Base-by-base conservation (phyloP, 352 stramenopile genomes). In the Phytophthora pini region DNA sequence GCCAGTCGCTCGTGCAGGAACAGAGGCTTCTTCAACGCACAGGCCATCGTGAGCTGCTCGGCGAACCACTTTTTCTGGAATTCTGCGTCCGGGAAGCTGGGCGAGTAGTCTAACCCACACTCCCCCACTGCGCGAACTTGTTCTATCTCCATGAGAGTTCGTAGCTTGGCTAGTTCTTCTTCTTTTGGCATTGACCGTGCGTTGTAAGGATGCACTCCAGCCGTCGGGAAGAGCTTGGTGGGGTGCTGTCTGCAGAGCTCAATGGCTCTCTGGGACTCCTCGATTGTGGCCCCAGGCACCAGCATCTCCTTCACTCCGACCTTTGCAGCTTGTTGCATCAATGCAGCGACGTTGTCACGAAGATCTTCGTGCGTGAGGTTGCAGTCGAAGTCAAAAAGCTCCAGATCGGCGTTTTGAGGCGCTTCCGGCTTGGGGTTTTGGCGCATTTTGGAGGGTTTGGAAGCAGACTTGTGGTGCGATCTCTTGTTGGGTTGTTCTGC, bases 1-100 rank as follows among this genome's bases (percentile, higher is more conserved):
- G 91, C 92, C 29, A 89, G 73, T 13, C 87, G 80, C 58, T 94
- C 83, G 60, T 96, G 88, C 26, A 96, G 75, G 54, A 96, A 96
- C 4, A 96, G 69, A 36, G 88, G 88, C 60, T 92, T 92, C 17
- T 77, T 68, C 2, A 94, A 52, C 39, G 67, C 53, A 52, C 79
- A 91, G 2, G 88, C 87, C 46, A 95, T 73, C 2, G 72, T 52
- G 12, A 96, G 64, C 44, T 95, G 88, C 12, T 75, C 52, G 3
- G 45, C 31, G 56, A 96, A 95, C 85, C 82, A 93, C 15, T 60
- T 61, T n/a, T 84, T 72, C 56, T 95, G 87, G 15, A 71, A 51
- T 12, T 72, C 46, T 0, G 60, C 27, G 7, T 77, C 56, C 2
- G 82, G 84, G 46, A 94, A 93, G 17, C 57, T 68, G 1, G 80